Conservation (phyloP, 805 yeast genomes). For the Grigorovia jiainica region DNA sequence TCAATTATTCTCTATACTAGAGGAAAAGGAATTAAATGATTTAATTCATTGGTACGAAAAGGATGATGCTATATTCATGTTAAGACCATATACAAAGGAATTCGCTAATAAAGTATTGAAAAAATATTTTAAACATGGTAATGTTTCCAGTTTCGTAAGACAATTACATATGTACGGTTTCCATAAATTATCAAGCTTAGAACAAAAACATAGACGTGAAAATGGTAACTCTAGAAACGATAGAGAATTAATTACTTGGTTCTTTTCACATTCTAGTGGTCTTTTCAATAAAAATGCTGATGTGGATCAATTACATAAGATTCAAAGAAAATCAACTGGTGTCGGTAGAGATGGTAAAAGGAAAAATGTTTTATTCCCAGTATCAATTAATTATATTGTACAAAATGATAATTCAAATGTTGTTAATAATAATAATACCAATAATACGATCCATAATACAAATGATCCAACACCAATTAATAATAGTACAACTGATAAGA, state of each 20-base stretch:
- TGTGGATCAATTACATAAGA: conserved; percentile 15
- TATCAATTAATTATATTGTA: conserved; percentile 18
- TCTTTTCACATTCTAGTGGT: conserved; percentile 26
- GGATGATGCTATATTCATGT: conserved; percentile 14
- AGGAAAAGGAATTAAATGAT: conserved; percentile 14
- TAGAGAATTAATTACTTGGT: conserved; percentile 13
- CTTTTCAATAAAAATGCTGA: conserved; percentile 17
- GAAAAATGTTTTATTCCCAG: conserved; percentile 23
- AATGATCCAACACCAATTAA: no score
- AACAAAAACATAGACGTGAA: neutral
- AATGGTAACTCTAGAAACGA: neutral
- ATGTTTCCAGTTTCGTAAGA: conserved; percentile 85
- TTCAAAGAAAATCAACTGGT: conserved; percentile 25
- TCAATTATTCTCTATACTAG: conserved; percentile 22
- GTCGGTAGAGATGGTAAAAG: conserved; percentile 26
- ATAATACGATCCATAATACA: neutral
- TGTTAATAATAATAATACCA: neutral
- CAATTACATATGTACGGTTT: conserved; percentile 96
- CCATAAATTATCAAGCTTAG: conserved; percentile 48
- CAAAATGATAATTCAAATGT: neutral
- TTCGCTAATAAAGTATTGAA: conserved; percentile 34
- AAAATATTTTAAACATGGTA: conserved; percentile 86
- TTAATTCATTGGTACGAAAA: conserved; percentile 21
- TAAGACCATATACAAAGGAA: conserved; percentile 22
- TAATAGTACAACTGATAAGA: neutral